Evolutionary conservation across 208 protist genomes (phyloP).

Genomic region (Crithidia thermophila): DNA sequence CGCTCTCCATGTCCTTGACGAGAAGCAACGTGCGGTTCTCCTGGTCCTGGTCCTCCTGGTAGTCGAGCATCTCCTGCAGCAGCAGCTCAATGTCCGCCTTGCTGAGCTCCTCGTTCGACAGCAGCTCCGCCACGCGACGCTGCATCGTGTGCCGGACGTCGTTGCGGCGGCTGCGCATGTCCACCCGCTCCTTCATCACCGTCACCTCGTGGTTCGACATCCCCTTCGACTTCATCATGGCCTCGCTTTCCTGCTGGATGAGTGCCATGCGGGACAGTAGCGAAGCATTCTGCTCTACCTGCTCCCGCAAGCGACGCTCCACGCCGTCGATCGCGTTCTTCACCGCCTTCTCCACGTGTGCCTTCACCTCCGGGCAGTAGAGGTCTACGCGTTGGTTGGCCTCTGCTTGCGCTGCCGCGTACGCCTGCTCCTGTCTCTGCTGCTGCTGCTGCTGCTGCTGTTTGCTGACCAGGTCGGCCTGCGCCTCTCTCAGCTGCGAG

Average conservation of each 20-base stretch:
- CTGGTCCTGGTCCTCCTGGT: slow-evolving; percentile 64
- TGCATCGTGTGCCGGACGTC: slow-evolving; percentile 47
- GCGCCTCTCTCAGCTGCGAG: slow-evolving; percentile 16
- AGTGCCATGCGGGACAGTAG: slow-evolving; percentile 53
- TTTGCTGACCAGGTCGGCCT: slow-evolving; percentile 5
- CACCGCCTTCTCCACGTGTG: slow-evolving; percentile 37
- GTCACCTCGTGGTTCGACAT: slow-evolving; percentile 28
- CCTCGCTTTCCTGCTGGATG: slow-evolving; percentile 47
- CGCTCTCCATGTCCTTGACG: slow-evolving; percentile 57
- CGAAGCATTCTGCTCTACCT: slow-evolving; percentile 44
- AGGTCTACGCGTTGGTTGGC: slow-evolving; percentile 15
- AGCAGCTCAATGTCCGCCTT: slow-evolving; percentile 59
- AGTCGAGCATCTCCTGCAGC: slow-evolving; percentile 74
- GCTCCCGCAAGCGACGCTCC: slow-evolving; percentile 40
- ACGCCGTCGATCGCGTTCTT: slow-evolving; percentile 35
- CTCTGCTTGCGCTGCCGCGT: neutral
- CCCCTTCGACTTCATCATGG: slow-evolving; percentile 30
- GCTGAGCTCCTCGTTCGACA: slow-evolving; percentile 37
- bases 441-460: slow-evolving; percentile 7
- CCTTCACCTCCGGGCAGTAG: slow-evolving; percentile 37
- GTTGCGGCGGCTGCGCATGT: slow-evolving; percentile 31
- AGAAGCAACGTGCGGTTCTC: slow-evolving; percentile 53
- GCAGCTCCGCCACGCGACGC: slow-evolving; percentile 52
- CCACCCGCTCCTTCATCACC: slow-evolving; percentile 31
- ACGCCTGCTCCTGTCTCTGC: neutral